phyloP scores from a whole-genome alignment of 176 grass and related monocot genomes.

The Rhynchospora pubera region DNA sequence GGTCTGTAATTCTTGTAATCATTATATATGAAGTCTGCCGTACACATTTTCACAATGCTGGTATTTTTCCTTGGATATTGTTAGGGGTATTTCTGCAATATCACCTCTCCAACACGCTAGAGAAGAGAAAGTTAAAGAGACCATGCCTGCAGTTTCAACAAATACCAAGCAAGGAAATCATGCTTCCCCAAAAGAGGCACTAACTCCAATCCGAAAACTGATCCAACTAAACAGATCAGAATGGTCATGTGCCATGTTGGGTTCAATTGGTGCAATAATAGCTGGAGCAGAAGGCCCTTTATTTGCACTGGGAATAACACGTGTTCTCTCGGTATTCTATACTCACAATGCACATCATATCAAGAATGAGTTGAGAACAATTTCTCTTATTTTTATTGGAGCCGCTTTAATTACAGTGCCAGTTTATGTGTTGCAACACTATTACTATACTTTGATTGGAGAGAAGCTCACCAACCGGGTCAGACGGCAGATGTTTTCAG shows the following conservation, averaged over 20 bases:
- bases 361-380: conserved; percentile 20
- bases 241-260: conserved; percentile 26
- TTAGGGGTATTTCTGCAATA: not conserved
- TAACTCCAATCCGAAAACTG: not conserved
- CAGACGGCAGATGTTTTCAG: conserved; percentile 22
- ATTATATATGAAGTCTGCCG: not conserved
- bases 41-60: not conserved
- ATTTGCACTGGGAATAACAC: conserved; percentile 26
- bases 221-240: conserved; percentile 22
- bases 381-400: conserved; percentile 26
- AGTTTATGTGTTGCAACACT: conserved; percentile 29
- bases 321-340: conserved; percentile 27
- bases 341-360: conserved; percentile 26
- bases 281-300: conserved; percentile 26
- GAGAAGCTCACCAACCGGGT: conserved; percentile 32
- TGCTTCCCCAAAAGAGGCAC: not conserved
- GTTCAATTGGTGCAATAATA: conserved; percentile 24
- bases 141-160: not conserved
- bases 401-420: conserved; percentile 21
- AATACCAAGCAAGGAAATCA: not conserved
- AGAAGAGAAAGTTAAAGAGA: not conserved
- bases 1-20: not conserved
- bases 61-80: not conserved
- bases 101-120: not conserved
- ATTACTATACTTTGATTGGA: conserved; percentile 25